Conservation (phyloP, 176 grass and related monocot genomes). For the Ampelocalamus luodianensis region DNA sequence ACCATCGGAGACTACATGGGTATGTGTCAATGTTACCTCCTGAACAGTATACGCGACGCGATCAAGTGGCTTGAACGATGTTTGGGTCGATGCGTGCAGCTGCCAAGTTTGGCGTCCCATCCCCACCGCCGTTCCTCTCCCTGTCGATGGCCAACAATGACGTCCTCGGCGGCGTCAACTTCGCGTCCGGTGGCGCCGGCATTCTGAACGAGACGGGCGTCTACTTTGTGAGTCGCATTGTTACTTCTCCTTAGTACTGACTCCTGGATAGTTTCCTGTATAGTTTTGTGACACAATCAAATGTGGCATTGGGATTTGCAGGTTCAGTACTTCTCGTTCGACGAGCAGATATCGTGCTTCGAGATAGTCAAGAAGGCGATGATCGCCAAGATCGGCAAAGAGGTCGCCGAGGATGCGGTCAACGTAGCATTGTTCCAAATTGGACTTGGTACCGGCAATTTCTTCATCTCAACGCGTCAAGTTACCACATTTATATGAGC, state of each 20-base stretch:
- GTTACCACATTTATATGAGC: not conserved
- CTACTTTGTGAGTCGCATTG: conserved; percentile 68
- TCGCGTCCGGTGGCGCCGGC: conserved; percentile 86
- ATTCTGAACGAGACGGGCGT: conserved; percentile 95
- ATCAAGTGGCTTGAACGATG: not conserved
- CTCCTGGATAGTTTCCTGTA: not conserved
- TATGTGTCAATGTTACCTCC: conserved; percentile 17
- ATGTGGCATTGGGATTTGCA: conserved; percentile 28
- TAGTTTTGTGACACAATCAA: not conserved
- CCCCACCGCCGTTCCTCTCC: conserved; percentile 78
- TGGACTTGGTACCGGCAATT: conserved; percentile 53
- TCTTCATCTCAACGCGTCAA: not conserved
- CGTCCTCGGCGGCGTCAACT: conserved; percentile 76
- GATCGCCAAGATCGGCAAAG: conserved; percentile 60
- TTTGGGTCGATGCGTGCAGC: conserved; percentile 46
- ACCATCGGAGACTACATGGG: conserved; percentile 95
- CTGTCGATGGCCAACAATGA: conserved; percentile 57
- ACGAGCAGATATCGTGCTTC: conserved; percentile 75
- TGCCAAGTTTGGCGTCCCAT: conserved; percentile 66
- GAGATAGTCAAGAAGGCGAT: conserved; percentile 69
- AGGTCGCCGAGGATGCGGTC: conserved; percentile 60
- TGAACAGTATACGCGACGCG: not conserved
- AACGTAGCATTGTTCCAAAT: conserved; percentile 74
- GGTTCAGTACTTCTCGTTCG: conserved; percentile 92
- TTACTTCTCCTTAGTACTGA: not conserved